Base-by-base conservation (phyloP, 352 stramenopile species). In the Globisporangium spiculum region DNA sequence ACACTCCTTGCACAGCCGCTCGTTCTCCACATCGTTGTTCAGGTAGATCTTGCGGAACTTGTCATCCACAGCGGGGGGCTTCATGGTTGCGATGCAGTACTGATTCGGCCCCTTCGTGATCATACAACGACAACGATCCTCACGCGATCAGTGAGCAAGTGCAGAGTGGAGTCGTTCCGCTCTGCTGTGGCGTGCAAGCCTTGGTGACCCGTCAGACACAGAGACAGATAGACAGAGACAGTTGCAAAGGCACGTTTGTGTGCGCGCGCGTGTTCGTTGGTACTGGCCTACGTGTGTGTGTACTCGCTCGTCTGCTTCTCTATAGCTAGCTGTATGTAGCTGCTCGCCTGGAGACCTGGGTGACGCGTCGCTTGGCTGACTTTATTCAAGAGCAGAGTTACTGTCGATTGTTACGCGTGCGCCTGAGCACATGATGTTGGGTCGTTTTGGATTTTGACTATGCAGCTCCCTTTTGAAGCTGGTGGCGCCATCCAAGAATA, bases 1-100 rank as follows among this genome's bases (percentile, higher is more conserved):
- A 46, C 60, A 48, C 54, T 80, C 72, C 8, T 69, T 67, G 20
- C 78, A 78, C 36, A 92, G 69, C 2, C 68, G 67, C 8, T 84
- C 79, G 67, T 92, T 92, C 71, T 92, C 82, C 4, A 44, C 65
- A 44, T 91, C 84, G 60, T 89, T 83, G 44, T 88, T 89, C 46
- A 92, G 63, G 32, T 78, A 77, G 20, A 89, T 59, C 27, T 75
- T 75, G 53, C 84, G 84, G 65, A 89, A 89, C 36, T 63, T 77
- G 10, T 70, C 74, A 30, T 71, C 66, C 32, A 50, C 52, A 20
- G 44, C 38, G 1, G 12, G n/a, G 4, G 52, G 36, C 34, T 54
- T 32, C 46, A 65, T 70, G 30, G 48, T 56, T 16, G n/a, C 24
- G 8, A 70, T 18, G 16, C 18, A 65, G 32, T 52, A 26, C 12